Percentiles rank a stretch among this genome's conserved stretches.
These are phyloP conservation scores for Blastomyces gilchristii DNA, from an alignment of 2,329 filamentous ascomycete genomes.

Conservation along the genomic window DNA sequence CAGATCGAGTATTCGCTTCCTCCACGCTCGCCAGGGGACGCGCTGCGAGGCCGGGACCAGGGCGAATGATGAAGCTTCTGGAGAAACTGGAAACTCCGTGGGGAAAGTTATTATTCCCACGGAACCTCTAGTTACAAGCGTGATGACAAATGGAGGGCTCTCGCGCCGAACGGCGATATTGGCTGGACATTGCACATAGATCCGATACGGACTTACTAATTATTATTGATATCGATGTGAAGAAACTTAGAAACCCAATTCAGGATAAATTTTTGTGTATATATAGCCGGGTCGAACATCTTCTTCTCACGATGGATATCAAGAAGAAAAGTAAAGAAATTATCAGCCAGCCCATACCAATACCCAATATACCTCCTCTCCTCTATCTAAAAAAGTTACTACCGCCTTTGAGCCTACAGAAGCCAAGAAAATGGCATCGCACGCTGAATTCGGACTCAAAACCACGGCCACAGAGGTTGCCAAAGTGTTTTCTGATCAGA, in stretches of 20 bases:
- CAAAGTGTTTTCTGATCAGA: constrained; percentile 16
- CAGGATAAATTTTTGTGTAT: too few relatives aligned
- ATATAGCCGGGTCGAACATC: neutral
- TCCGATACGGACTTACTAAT: neutral
- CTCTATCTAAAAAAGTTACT: neutral
- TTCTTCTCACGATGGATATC: neutral
- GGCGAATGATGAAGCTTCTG: neutral
- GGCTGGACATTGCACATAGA: neutral
- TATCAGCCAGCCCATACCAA: neutral
- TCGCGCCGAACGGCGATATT: neutral
- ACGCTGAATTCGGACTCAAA: constrained; percentile 26
- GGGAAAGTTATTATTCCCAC: neutral
- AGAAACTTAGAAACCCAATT: too few relatives aligned
- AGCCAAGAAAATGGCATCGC: constrained; percentile 23
- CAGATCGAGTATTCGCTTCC: too few relatives aligned
- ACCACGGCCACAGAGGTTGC: constrained; percentile 31
- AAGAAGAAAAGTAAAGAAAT: neutral
- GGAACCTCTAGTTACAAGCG: neutral
- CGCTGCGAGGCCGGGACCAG: too few relatives aligned
- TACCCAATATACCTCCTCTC: neutral
- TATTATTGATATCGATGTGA: neutral
- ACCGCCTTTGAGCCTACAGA: neutral
- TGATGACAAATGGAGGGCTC: neutral
- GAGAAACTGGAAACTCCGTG: neutral
- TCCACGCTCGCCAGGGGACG: too few relatives aligned